Conservation (phyloP, 306 rosid genomes). For the Prunus kanzakura region DNA sequence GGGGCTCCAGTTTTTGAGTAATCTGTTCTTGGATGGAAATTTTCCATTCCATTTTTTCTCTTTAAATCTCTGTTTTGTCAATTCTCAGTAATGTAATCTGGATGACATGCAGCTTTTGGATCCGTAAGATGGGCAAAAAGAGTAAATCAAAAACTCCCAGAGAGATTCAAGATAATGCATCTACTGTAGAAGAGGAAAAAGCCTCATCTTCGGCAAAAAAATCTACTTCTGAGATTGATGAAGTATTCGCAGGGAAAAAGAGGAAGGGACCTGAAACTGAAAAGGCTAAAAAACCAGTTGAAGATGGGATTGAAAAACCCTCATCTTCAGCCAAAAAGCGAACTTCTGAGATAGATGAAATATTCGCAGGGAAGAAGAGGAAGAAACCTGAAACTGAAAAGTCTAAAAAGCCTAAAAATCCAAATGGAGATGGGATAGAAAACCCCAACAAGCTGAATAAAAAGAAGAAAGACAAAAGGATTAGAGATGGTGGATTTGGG, state of each 20-base stretch:
- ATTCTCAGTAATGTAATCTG: neutral
- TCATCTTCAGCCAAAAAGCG: slow-evolving; percentile 19
- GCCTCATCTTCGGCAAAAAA: slow-evolving; percentile 27
- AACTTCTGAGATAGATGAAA: slow-evolving; percentile 63
- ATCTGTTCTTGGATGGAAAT: neutral
- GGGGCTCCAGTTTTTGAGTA: neutral
- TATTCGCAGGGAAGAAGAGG: slow-evolving; percentile 60
- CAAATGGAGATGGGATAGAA: slow-evolving; percentile 17
- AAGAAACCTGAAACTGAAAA: slow-evolving; percentile 36
- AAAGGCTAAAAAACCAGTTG: slow-evolving; percentile 18
- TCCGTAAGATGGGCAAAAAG: slow-evolving; percentile 8
- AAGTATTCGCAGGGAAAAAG: slow-evolving; percentile 56
- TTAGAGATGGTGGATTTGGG: slow-evolving; percentile 29
- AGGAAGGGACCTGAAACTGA: slow-evolving; percentile 46
- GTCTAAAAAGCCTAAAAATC: slow-evolving; percentile 20
- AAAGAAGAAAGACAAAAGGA: slow-evolving; percentile 26
- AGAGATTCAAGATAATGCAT: slow-evolving; percentile 23
- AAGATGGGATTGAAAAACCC: slow-evolving; percentile 22
- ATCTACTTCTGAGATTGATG: slow-evolving; percentile 52
- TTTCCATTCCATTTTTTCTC: too few relatives aligned
- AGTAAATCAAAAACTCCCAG: slow-evolving; percentile 4
- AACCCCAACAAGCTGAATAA: slow-evolving; percentile 29
- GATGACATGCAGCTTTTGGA: slow-evolving; percentile 7
- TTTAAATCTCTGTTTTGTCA: neutral
- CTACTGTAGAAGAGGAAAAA: slow-evolving; percentile 32